Evolutionary conservation across 495 filamentous ascomycete genomes (phyloP).

Genomic region (Neohortaea acidophila): DNA sequence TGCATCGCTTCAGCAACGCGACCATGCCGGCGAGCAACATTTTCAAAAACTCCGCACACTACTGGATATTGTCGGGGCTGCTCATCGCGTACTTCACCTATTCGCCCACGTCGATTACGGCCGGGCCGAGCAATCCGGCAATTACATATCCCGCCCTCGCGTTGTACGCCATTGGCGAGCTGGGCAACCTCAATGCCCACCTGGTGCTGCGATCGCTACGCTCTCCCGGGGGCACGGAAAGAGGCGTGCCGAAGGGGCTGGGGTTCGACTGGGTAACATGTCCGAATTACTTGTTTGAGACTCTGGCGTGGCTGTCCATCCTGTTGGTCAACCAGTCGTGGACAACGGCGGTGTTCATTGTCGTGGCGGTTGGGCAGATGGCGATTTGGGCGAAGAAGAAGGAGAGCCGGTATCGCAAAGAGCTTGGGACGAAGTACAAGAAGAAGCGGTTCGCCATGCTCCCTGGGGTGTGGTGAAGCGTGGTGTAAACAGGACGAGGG

Average conservation of each 20-base stretch:
- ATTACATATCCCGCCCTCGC: conserved; percentile 48
- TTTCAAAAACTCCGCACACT: conserved; percentile 81
- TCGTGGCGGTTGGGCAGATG: conserved; percentile 60
- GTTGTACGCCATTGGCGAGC: conserved; percentile 59
- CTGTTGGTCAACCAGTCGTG: conserved; percentile 59
- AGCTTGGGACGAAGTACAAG: conserved; percentile 82
- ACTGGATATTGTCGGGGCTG: conserved; percentile 72
- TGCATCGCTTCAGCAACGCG: conserved; percentile 86
- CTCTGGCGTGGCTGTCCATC: conserved; percentile 68
- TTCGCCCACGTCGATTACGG: conserved; percentile 48
- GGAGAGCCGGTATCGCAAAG: conserved; percentile 73
- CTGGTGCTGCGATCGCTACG: conserved; percentile 59
- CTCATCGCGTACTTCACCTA: conserved; percentile 79
- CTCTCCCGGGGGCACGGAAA: conserved; percentile 61
- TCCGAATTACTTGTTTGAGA: conserved; percentile 95
- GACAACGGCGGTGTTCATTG: conserved; percentile 56
- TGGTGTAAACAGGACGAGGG: too few relatives aligned
- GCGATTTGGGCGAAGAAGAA: conserved; percentile 77
- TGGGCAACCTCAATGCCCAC: conserved; percentile 67
- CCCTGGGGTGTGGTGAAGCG: conserved; percentile 42
- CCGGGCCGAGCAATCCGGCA: conserved; percentile 29
- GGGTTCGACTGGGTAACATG: conserved; percentile 83
- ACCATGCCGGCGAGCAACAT: conserved; percentile 83
- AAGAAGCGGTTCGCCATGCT: conserved; percentile 70
- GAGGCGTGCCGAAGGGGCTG: conserved; percentile 72